Evolutionary conservation across 768 basidiomycete species (phyloP).

Genomic region (Lactarius sanguifluus): DNA sequence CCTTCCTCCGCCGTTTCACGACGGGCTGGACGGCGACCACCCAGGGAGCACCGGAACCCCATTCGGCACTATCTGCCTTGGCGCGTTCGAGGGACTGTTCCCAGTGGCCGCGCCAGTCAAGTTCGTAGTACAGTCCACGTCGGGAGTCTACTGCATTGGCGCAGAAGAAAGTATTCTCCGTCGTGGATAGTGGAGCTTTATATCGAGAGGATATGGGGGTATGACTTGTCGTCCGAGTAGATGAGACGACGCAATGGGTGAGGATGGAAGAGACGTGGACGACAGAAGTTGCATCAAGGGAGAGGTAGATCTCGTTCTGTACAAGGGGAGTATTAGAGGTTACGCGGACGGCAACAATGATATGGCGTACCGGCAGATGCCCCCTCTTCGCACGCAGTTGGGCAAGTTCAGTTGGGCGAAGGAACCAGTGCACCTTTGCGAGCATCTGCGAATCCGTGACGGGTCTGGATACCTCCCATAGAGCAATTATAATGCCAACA

Average conservation of each 20-base stretch:
- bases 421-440: conserved; percentile 73
- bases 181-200: conserved; percentile 7
- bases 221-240: conserved; percentile 15
- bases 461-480: conserved; percentile 59
- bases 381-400: conserved; percentile 58
- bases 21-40: conserved; percentile 20
- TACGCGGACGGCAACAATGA: conserved; percentile 1
- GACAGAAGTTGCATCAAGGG: conserved; percentile 28
- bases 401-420: conserved; percentile 63
- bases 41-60: conserved; percentile 27
- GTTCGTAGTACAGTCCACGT: conserved; percentile 21
- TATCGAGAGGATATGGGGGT: conserved; percentile 20
- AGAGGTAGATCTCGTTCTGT: conserved; percentile 78
- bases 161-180: conserved; percentile 8
- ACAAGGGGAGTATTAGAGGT: conserved; percentile 9
- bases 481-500: conserved; percentile 64
- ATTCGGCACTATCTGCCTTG: background rate
- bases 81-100: conserved; percentile 15
- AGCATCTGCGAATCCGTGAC: conserved; percentile 45
- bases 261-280: conserved; percentile 24
- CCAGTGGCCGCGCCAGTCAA: conserved; percentile 17
- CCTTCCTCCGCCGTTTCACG: conserved; percentile 16
- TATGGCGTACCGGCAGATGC: conserved; percentile 51
- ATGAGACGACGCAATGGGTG: conserved; percentile 31
- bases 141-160: conserved; percentile 23